Evolutionary conservation across 2,329 filamentous ascomycete species (phyloP).

Genomic region (Tolypocladium amazonense): DNA sequence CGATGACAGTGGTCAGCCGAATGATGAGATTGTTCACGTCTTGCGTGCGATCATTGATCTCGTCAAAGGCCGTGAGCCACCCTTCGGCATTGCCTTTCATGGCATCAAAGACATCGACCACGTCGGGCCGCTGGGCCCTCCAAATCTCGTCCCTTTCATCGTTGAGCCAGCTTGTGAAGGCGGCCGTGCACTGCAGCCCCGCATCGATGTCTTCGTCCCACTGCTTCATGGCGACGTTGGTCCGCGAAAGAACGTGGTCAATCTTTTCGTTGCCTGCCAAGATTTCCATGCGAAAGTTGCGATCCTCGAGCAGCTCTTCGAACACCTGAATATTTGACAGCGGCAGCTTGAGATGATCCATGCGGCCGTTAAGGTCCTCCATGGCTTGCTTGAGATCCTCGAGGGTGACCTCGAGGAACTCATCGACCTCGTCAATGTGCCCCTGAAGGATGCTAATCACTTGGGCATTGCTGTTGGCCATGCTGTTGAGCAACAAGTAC

Average conservation of each 20-base stretch:
- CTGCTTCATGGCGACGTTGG: slow-evolving; percentile 64
- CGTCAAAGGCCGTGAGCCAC: slow-evolving; percentile 73
- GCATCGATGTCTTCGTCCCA: slow-evolving; percentile 69
- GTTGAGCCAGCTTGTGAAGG: slow-evolving; percentile 66
- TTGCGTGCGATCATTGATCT: slow-evolving; percentile 62
- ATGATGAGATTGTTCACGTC: slow-evolving; percentile 59
- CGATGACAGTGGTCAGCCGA: slow-evolving; percentile 65
- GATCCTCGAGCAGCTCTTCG: slow-evolving; percentile 78
- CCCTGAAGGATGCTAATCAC: slow-evolving; percentile 82
- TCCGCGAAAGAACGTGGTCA: slow-evolving; percentile 77
- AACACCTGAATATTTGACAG: slow-evolving; percentile 76
- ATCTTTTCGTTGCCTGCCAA: slow-evolving; percentile 84
- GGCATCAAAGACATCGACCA: slow-evolving; percentile 67
- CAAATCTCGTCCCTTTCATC: slow-evolving; percentile 52
- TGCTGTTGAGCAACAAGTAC: slow-evolving; percentile 71
- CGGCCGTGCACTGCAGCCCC: slow-evolving; percentile 63
- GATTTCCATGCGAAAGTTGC: slow-evolving; percentile 70
- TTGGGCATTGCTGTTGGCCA: slow-evolving; percentile 81
- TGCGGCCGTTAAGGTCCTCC: slow-evolving; percentile 68
- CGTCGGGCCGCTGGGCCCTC: slow-evolving; percentile 49
- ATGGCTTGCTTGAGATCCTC: slow-evolving; percentile 76
- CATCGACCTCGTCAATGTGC: slow-evolving; percentile 90
- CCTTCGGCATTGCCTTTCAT: slow-evolving; percentile 92
- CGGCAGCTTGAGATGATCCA: slow-evolving; percentile 71
- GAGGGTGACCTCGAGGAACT: slow-evolving; percentile 74